Base-by-base conservation (phyloP, 495 filamentous ascomycete species). In the Aspergillus homomorphus region DNA sequence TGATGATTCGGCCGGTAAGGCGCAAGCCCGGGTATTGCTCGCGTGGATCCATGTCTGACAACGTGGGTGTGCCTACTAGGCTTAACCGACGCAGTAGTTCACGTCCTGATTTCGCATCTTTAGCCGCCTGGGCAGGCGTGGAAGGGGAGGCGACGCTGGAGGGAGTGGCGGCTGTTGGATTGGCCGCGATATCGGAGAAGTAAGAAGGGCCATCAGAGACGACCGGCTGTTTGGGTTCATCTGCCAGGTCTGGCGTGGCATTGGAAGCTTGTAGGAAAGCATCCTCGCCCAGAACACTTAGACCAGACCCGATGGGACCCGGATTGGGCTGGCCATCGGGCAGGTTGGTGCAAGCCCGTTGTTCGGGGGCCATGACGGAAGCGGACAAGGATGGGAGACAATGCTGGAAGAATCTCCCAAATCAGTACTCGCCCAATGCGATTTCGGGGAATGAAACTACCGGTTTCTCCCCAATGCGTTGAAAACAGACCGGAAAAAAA, bases 1-100 rank as follows among this genome's bases (percentile, higher is more conserved):
- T 94, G 61, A 97, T 94, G 58, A 96, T 81, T 57, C 87, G 84
- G 2, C 92, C 91, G 45, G 85, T 92, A 46, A 97, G 79, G 45
- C 81, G 77, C 19, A 96, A 72, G 33, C 79, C 79, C 3, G 89
- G 88, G 67, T 89, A 82, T 42, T 83, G 80, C 45, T 79, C 75
- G 61, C 82, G 79, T 16, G 83, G 82, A 61, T 88, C 82, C 4
- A 75, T 70, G 56, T 87, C 72, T 16, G 83, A 81, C 38, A 82
- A 76, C 28, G 69, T 68, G 28, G 74, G 73, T 8, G 63, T 62
- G 8, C 70, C 66, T 7, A 77, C 73, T 28, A 84, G 64, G 64
- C 84, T 90, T 66, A 90, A 71, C 21, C 85, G 82, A 19, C 83
- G 82, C 42, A 91, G 66, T 19, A 89, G 74, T 14, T 92, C 86